A percentile compares a stretch with the other conserved stretches of the same genome.
Evolutionary conservation across 108 stramenopile species (phyloP).

Genomic region (Phaeodactylum tricornutum): DNA sequence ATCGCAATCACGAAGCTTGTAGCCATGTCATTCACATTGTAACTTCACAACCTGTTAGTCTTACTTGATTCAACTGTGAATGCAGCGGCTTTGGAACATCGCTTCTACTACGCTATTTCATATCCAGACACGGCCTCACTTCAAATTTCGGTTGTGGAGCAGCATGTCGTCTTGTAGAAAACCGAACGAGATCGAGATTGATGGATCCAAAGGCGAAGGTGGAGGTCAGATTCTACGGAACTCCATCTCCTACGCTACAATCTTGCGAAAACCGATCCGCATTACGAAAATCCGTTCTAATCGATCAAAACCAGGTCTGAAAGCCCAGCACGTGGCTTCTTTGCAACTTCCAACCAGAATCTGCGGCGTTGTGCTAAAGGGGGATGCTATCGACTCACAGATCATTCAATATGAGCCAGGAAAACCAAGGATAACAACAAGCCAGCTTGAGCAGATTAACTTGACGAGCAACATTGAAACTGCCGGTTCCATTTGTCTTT

Average conservation of each 20-base stretch:
- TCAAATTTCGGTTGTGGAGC: too few relatives aligned
- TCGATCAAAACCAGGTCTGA: conserved; percentile 39
- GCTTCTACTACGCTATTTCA: too few relatives aligned
- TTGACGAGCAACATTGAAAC: conserved; percentile 40
- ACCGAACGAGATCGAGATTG: conserved; percentile 18
- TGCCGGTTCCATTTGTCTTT: conserved; percentile 58
- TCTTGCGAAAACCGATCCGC: conserved; percentile 23
- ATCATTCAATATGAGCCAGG: conserved; percentile 19
- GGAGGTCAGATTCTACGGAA: conserved; percentile 68
- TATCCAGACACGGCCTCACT: too few relatives aligned
- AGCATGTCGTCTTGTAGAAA: too few relatives aligned
- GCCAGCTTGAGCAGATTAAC: neutral
- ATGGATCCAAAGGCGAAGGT: conserved; percentile 62
- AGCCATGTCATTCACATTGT: too few relatives aligned
- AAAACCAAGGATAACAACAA: too few relatives aligned
- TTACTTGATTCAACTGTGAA: too few relatives aligned
- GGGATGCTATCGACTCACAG: conserved; percentile 23
- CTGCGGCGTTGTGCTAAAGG: conserved; percentile 21
- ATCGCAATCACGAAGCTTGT: too few relatives aligned
- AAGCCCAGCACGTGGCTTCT: conserved; percentile 41
- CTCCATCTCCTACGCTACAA: conserved; percentile 36
- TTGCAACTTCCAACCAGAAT: conserved; percentile 28
- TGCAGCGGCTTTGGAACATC: too few relatives aligned
- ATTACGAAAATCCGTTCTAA: conserved; percentile 40
- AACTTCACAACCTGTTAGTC: too few relatives aligned